These are phyloP conservation scores for Circinella minor DNA, from an alignment of 371 early-diverging fungal genomes.

Conservation along the genomic window DNA sequence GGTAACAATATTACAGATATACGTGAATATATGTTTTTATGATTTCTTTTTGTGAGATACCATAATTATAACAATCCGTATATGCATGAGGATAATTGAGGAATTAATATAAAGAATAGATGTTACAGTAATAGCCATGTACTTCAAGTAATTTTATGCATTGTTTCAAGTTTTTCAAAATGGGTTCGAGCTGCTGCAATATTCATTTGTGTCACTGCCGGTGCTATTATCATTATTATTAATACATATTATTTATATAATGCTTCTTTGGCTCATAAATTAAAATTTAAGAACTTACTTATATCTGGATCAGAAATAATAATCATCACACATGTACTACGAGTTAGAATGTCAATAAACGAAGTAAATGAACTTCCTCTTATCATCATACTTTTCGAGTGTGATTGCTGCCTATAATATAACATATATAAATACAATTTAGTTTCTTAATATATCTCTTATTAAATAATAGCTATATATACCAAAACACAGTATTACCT, in stretches of 20 bases:
- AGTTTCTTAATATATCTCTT: neutral
- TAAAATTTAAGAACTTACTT: constrained; percentile 17
- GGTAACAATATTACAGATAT: too few species aligned
- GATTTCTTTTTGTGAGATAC: too few species aligned
- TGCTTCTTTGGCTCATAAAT: neutral
- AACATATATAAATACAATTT: neutral
- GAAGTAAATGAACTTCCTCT: constrained; percentile 27
- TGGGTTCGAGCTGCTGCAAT: constrained; percentile 78
- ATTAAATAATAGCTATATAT: constrained; percentile 4
- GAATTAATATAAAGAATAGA: neutral
- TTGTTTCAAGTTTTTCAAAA: constrained; percentile 74
- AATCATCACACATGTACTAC: constrained; percentile 21
- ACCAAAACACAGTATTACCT: constrained; percentile 39
- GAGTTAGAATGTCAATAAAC: constrained; percentile 22
- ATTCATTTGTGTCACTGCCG: constrained; percentile 79
- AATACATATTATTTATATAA: neutral
- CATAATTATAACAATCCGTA: too few species aligned
- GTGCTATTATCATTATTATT: constrained; percentile 47
- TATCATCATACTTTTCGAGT: constrained; percentile 26
- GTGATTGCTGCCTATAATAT: constrained; percentile 21
- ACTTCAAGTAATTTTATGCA: constrained; percentile 27
- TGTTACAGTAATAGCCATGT: neutral
- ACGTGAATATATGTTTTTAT: too few species aligned
- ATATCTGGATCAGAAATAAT: constrained; percentile 21
- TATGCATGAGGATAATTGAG: too few species aligned